These are phyloP conservation scores for Psilocybe cubensis DNA, from an alignment of 768 basidiomycete genomes.

Conservation along the genomic window DNA sequence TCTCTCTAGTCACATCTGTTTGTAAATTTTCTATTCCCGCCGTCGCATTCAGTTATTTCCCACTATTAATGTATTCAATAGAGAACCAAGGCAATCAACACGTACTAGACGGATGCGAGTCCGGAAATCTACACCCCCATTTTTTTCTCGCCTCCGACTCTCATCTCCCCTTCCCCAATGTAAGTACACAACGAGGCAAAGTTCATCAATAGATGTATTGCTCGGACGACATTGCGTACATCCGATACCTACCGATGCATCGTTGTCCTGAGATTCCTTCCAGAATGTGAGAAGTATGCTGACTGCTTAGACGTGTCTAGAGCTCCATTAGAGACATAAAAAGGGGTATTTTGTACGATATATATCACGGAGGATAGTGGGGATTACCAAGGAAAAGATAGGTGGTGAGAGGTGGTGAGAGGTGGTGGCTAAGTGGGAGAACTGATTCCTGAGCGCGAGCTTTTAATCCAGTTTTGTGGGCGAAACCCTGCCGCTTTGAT, in stretches of 20 bases:
- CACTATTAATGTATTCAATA: neutral
- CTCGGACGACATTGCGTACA: slow-evolving; percentile 61
- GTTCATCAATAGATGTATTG: slow-evolving; percentile 64
- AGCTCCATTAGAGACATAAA: no score
- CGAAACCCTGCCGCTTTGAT: slow-evolving; percentile 12
- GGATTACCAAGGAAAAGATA: slow-evolving; percentile 26
- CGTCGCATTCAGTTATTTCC: neutral
- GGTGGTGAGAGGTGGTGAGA: neutral
- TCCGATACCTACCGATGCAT: slow-evolving; percentile 54
- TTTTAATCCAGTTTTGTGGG: slow-evolving; percentile 1
- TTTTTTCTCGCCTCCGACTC: slow-evolving; percentile 30
- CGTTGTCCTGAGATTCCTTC: slow-evolving; percentile 40
- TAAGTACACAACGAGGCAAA: slow-evolving; percentile 67
- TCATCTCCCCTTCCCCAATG: slow-evolving; percentile 63
- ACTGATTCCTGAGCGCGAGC: no score
- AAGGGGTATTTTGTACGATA: slow-evolving; percentile 56
- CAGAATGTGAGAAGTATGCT: slow-evolving; percentile 39
- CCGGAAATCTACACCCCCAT: slow-evolving; percentile 26
- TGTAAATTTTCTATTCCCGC: neutral
- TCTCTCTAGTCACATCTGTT: neutral
- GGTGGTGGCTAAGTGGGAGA: neutral
- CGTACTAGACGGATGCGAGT: no score
- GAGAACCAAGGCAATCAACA: no score
- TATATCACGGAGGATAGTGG: slow-evolving; percentile 63
- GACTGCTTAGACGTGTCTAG: slow-evolving; percentile 37